Base-by-base conservation (phyloP, 75 land plant species). In the Chamaecyparis obtusa region DNA sequence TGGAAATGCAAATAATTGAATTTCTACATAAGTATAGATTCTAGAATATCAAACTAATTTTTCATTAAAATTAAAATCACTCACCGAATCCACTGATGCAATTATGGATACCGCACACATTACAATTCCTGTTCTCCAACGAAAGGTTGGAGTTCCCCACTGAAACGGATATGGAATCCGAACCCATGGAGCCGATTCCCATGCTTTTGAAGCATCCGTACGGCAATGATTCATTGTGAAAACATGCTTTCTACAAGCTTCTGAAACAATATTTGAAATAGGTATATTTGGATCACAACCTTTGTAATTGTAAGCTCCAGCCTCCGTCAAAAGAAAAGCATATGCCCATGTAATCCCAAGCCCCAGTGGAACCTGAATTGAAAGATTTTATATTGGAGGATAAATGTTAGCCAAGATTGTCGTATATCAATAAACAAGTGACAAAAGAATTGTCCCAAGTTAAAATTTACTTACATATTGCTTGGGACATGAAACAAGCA, bases 121-220 rank as follows among this genome's bases (percentile, higher is more conserved):
- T 15, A 98, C 92, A 60, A 94, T 14, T 27, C 92, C 99, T 87
- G 93, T 94, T 80, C 91, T 94, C 97, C 97, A 96, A 30, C 88
- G 77, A 89, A 98, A 96, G 8, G 93, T 89, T 76, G 99, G 99
- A 35, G 89, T 90, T 41, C 99, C 99, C 99, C 99, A 98, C 85
- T 98, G 99, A 72, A 98, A 92, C 17, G 99, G 99, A 87, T 98
- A 97, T 46, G 99, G 99, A 91, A 98, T 92, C 54, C 99, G 90
- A 85, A 98, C 93, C 99, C 99, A 98, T 3, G 99, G 92, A 17
- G 97, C 91, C 55, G 92, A 79, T 87, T 85, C 93, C 55, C 97
- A 85, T 41, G 99, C 99, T 87, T 91, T 92, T 64, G 99, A 94
- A 3, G 93, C 93, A 87, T 98, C 99, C 80, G 94, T 96, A 35